A percentile compares a stretch with the other conserved stretches of the same genome.
Conservation (phyloP, 352 stramenopile species). For the Phytophthora agathidicida region DNA sequence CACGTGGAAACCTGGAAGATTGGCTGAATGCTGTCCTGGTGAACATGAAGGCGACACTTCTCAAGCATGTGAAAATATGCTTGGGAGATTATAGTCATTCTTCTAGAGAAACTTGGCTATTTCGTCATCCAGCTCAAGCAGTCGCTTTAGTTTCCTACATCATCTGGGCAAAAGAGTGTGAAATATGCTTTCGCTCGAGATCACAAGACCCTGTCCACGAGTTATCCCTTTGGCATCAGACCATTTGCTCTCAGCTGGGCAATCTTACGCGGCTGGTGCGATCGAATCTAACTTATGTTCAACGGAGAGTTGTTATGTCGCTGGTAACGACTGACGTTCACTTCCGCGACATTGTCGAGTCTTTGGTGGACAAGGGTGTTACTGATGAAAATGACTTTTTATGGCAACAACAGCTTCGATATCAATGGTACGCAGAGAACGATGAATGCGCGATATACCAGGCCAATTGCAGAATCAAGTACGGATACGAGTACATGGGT, state of each 20-base stretch:
- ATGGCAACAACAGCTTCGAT: conserved; percentile 82
- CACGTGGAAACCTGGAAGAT: conserved; percentile 87
- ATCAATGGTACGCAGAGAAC: conserved; percentile 68
- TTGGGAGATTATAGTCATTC: conserved; percentile 90
- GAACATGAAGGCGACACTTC: conserved; percentile 78
- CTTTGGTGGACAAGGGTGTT: conserved; percentile 58
- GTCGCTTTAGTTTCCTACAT: conserved; percentile 93
- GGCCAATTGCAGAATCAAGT: conserved; percentile 74
- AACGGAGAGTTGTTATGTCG: conserved; percentile 66
- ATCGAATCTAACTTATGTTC: conserved; percentile 56
- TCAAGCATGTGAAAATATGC: conserved; percentile 75
- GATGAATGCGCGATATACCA: conserved; percentile 70
- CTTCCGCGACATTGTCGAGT: conserved; percentile 77
- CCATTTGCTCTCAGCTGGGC: conserved; percentile 67
- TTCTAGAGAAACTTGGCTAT: conserved; percentile 82
- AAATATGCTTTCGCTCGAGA: conserved; percentile 59
- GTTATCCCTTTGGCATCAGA: conserved; percentile 67
- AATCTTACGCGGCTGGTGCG: conserved; percentile 74
- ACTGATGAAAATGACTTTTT: conserved; percentile 62
- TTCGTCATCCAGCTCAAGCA: conserved; percentile 90
- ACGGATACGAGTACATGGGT: conserved; percentile 94
- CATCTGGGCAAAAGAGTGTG: conserved; percentile 76
- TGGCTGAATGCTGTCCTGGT: conserved; percentile 78
- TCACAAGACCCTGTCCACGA: conserved; percentile 60
- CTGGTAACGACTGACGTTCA: conserved; percentile 83